Base-by-base conservation (phyloP, 441 rosid species). In the Codiaeum variegatum region DNA sequence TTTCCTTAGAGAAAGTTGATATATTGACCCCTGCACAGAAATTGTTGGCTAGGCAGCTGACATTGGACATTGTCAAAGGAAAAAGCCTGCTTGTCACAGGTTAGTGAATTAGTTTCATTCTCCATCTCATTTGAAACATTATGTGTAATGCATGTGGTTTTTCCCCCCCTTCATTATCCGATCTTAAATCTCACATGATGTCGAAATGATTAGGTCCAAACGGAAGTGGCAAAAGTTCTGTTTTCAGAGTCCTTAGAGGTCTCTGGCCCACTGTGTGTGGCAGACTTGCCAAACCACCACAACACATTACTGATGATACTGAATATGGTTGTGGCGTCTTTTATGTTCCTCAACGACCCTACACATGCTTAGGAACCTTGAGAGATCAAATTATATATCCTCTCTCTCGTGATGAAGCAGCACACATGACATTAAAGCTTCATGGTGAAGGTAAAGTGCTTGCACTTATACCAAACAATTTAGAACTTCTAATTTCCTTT, bases 361-460 rank as follows among this genome's bases (percentile, higher is more conserved):
- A 96, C 77, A 93, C 98, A 54, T 93, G 99, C 83, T 84, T 96
- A 78, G 99, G 99, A 73, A 96, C 98, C 75, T 83, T 96, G 82
- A 88, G 99, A 84, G 99, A 96, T 88, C 99, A 96, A 80, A 92
- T 93, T 75, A 93, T 93, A 83, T 96, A 96, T 83, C 99, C 99
- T 75, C 88, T 96, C 67, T 96, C 99, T 49, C 82, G 67, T 29
- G 91, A 90, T 81, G 98, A 93, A 84, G 99, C 98, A 55, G 86
- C 84, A 77, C 44, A 66, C 61, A 80, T 86, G 77, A 84, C 85
- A 66, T 66, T 83, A 69, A 86, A 87, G 81, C 70, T 87, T 75
- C 62, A 69, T 73, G 86, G 85, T 71, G 72, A 74, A 81, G 98
- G 98, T 92, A 83, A 74, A 71, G 36, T 60, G 55, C 75, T 47